Percentiles rank a stretch among this genome's conserved stretches.
Evolutionary conservation across 225 moss, liverwort and hornwort species (phyloP).

Genomic region (Marchantia paleacea): DNA sequence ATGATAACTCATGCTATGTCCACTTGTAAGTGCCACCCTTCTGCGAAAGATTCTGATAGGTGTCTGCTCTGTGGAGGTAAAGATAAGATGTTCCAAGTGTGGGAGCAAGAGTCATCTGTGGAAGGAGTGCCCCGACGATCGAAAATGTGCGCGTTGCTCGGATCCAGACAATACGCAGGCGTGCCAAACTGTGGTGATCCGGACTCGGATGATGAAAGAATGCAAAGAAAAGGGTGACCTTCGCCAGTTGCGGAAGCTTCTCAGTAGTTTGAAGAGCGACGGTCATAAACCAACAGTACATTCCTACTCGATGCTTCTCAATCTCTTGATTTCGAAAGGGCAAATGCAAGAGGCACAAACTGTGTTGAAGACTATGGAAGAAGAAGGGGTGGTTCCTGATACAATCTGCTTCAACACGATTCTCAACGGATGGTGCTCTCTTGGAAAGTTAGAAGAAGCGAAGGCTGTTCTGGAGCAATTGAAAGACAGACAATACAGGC

Average conservation of each 20-base stretch:
- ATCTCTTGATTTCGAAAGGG: conserved; percentile 53
- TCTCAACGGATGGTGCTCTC: conserved; percentile 54
- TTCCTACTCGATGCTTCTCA: conserved; percentile 66
- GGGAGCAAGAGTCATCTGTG: conserved; percentile 65
- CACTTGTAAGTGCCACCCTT: background rate
- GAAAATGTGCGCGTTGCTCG: conserved; percentile 63
- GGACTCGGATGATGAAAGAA: conserved; percentile 75
- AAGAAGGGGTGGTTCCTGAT: conserved; percentile 54
- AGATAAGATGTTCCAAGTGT: conserved; percentile 60
- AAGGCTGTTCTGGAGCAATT: conserved; percentile 30
- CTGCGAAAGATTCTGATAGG: background rate
- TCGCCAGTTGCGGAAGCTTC: conserved; percentile 45
- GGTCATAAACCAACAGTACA: conserved; percentile 78
- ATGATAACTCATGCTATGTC: no score
- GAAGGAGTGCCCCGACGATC: conserved; percentile 40
- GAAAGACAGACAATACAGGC: conserved; percentile 28
- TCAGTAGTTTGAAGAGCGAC: conserved; percentile 52
- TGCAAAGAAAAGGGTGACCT: conserved; percentile 63
- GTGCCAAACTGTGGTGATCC: conserved; percentile 67
- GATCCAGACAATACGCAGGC: conserved; percentile 45
- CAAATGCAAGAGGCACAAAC: conserved; percentile 53
- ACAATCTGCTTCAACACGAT: conserved; percentile 75
- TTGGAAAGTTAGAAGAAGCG: conserved; percentile 36
- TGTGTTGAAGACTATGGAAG: conserved; percentile 66
- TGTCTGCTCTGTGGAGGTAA: background rate